These are phyloP conservation scores for Scedosporium minutisporum DNA, from an alignment of 2,329 filamentous ascomycete species.

Conservation along the genomic window DNA sequence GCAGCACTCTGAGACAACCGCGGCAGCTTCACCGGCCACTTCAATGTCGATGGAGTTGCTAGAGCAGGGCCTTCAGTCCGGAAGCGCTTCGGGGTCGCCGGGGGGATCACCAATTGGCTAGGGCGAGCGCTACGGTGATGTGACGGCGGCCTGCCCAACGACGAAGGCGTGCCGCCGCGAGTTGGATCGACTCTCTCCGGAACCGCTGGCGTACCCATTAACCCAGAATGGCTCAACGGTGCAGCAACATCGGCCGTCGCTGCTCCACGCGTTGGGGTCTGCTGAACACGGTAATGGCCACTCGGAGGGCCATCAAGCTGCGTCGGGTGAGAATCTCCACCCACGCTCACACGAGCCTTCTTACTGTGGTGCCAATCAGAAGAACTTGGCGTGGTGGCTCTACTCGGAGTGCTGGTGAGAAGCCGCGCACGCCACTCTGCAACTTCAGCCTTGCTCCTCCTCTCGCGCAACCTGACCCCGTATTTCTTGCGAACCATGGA, in stretches of 20 bases:
- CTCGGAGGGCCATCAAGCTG: background rate
- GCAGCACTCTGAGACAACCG: background rate
- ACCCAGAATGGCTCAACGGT: constrained; percentile 24
- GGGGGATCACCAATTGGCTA: background rate
- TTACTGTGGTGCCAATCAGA: constrained; percentile 13
- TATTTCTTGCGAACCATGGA: constrained; percentile 48
- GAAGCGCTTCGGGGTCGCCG: background rate
- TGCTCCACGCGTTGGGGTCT: constrained; percentile 7
- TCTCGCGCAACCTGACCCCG: constrained; percentile 42
- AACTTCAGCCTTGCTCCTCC: constrained; percentile 37
- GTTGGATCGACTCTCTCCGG: constrained; percentile 28
- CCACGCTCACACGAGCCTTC: constrained; percentile 13
- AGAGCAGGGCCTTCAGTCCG: background rate
- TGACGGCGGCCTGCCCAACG: background rate
- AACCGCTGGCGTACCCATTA: constrained; percentile 24
- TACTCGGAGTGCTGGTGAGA: background rate
- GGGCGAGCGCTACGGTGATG: background rate
- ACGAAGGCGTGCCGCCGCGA: constrained; percentile 12
- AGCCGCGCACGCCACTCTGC: constrained; percentile 20
- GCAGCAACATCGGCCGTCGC: constrained; percentile 17
- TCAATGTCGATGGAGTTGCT: background rate
- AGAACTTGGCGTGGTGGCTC: background rate
- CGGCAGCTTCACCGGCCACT: constrained; percentile 15
- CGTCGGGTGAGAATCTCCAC: constrained; percentile 5
- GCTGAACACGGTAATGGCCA: background rate